Evolutionary conservation across 2,329 filamentous ascomycete species (phyloP).

Genomic region (Exophiala xenobiotica): DNA sequence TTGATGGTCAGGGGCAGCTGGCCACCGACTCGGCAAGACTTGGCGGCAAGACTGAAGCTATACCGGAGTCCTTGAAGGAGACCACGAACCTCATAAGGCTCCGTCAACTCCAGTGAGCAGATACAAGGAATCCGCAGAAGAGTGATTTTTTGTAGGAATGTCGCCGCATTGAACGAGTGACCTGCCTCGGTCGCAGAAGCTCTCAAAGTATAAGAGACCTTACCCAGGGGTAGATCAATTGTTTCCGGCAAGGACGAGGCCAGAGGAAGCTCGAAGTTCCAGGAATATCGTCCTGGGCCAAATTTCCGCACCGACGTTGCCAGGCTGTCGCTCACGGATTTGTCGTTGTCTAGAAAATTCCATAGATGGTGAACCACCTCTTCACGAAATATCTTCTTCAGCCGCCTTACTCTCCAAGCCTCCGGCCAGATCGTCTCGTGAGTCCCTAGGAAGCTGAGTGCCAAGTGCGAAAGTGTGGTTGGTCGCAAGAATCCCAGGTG

Average conservation of each 20-base stretch:
- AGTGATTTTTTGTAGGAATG: background rate
- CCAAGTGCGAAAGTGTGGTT: background rate
- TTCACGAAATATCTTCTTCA: slow-evolving; percentile 6
- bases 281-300: slow-evolving; percentile 4
- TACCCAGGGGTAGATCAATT: slow-evolving; percentile 8
- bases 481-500: background rate
- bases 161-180: background rate
- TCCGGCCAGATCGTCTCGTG: slow-evolving; percentile 9
- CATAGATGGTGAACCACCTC: slow-evolving; percentile 6
- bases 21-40: slow-evolving; percentile 8
- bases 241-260: slow-evolving; percentile 5
- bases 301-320: background rate
- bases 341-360: slow-evolving; percentile 3
- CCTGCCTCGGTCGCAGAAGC: background rate
- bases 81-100: slow-evolving; percentile 7
- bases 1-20: slow-evolving; percentile 7
- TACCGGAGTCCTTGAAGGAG: slow-evolving; percentile 4
- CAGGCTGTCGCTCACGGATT: background rate
- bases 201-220: slow-evolving; percentile 5
- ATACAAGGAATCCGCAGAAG: slow-evolving; percentile 8
- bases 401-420: slow-evolving; percentile 2
- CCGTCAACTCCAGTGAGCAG: slow-evolving; percentile 5
- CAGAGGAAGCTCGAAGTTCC: slow-evolving; percentile 4
- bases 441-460: slow-evolving; percentile 1
- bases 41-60: slow-evolving; percentile 4